Evolutionary conservation across 2,329 filamentous ascomycete species (phyloP).

Genomic region (Proliferodiscus dingleyae): DNA sequence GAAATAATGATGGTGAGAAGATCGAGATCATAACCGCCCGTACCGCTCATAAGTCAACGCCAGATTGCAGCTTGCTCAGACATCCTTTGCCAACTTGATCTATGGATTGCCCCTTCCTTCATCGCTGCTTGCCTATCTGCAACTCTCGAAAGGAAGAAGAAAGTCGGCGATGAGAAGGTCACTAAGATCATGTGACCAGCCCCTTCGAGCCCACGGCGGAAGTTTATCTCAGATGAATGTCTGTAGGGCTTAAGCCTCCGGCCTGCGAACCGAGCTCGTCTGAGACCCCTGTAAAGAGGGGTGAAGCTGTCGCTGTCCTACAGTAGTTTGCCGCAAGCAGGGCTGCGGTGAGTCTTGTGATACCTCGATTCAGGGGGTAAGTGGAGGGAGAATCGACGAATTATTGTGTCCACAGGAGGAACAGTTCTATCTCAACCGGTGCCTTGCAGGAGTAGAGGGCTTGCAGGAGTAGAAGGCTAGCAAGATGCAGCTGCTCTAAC

Average conservation of each 20-base stretch:
- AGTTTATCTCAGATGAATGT: not conserved
- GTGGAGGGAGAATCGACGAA: not conserved
- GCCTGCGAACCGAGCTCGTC: not conserved
- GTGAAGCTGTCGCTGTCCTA: not conserved
- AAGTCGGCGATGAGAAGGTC: not conserved
- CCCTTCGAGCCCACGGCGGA: not conserved
- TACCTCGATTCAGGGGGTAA: not conserved
- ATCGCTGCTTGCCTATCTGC: not conserved
- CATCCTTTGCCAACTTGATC: no score
- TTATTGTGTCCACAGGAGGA: not conserved
- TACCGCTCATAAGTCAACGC: no score
- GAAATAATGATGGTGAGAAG: not conserved
- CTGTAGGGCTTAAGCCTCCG: not conserved
- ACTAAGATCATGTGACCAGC: not conserved
- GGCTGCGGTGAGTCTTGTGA: not conserved
- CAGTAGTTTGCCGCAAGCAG: conserved; percentile 1
- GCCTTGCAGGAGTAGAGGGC: no score
- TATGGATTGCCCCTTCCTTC: no score
- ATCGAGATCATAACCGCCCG: no score
- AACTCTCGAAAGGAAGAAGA: not conserved
- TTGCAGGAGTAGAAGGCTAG: no score
- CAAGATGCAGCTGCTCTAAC: no score
- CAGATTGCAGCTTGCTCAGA: no score
- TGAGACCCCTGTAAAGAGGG: not conserved
- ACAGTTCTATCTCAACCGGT: not conserved